Evolutionary conservation across 768 basidiomycete genomes (phyloP), one percentile per base, ranked within the genome.

Genomic region (Trametopsis cervina): DNA sequence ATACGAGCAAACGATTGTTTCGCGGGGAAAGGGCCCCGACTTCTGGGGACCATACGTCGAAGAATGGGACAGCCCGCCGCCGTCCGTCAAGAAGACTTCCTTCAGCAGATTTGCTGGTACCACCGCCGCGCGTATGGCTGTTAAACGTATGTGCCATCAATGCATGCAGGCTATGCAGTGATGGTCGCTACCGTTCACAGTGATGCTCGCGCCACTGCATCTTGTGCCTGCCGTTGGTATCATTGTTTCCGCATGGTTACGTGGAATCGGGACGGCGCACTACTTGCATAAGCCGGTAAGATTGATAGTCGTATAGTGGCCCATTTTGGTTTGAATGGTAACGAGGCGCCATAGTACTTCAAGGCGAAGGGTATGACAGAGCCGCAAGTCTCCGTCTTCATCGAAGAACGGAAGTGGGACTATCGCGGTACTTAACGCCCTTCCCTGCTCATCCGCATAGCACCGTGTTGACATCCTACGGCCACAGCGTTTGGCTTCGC

Each of bases 371-470:
- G 77, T 43, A 93, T 97, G 92, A 74, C 80, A 0, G 65, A 72
- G 4, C 65, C 74, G 20, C 80, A 94, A 57, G 66, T 77, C 4
- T 81, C 81, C 2, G 68, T 84, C 1, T 97, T 89, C 66, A 76
- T 94, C 49, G 87, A 91, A 58, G 93, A 95, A 62, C 78, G 87
- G 12, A 91, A 87, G 59, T 89, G 90, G 87, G 85, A 89, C 52
- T 94, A 95, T 57, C 71, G 84, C 57, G 57, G 89, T 89, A 55
- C 62, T 15, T 40, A 33, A 4, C 20, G 18, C 22, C 43, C 44
- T 36, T 12, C 1, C 24, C 23, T 40, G n/a, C 38, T 44, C 37
- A 39, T 21, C 23, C 25, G 22, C 4, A 27, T 20, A 39, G 13
- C 10, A 42, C 15, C 4, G 9, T 24, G 21, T 25, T 45, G 27